A percentile compares a stretch with the other conserved stretches of the same genome.
Evolutionary conservation across 257 asterid species (phyloP).

Genomic region (Petunia secreta): DNA sequence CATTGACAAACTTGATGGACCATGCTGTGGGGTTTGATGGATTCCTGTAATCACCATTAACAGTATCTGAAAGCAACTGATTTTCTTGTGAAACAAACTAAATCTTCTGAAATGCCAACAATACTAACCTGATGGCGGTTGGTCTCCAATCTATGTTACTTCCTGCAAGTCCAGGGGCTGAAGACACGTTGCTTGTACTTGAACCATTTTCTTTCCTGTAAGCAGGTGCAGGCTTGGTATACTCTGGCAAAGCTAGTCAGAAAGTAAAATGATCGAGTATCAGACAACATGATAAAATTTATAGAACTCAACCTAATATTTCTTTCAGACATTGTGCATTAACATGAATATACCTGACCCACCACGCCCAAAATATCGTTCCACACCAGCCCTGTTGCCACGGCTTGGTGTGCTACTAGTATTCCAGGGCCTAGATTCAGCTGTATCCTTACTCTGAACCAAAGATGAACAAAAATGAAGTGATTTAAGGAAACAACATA

Average conservation of each 20-base stretch:
- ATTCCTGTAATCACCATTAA: background rate
- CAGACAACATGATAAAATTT: background rate
- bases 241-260: constrained; percentile 42
- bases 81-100: background rate
- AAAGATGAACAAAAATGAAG: constrained; percentile 25
- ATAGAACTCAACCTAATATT: background rate
- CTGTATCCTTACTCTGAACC: constrained; percentile 67
- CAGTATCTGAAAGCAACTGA: constrained; percentile 6
- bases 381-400: constrained; percentile 60
- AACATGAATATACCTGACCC: constrained; percentile 54
- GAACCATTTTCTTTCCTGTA: constrained; percentile 77
- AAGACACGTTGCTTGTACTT: constrained; percentile 43
- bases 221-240: constrained; percentile 52
- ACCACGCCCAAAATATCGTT: constrained; percentile 60
- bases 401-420: constrained; percentile 58
- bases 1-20: constrained; percentile 16
- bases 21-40: background rate
- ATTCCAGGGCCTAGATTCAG: constrained; percentile 64
- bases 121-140: constrained; percentile 50
- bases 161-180: constrained; percentile 50
- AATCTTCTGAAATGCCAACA: constrained; percentile 24
- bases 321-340: constrained; percentile 18
- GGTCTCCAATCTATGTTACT: constrained; percentile 53
- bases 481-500: background rate
- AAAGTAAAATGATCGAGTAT: constrained; percentile 5